Conservation (phyloP, 2,329 filamentous ascomycete species). For the Alternaria panax region DNA sequence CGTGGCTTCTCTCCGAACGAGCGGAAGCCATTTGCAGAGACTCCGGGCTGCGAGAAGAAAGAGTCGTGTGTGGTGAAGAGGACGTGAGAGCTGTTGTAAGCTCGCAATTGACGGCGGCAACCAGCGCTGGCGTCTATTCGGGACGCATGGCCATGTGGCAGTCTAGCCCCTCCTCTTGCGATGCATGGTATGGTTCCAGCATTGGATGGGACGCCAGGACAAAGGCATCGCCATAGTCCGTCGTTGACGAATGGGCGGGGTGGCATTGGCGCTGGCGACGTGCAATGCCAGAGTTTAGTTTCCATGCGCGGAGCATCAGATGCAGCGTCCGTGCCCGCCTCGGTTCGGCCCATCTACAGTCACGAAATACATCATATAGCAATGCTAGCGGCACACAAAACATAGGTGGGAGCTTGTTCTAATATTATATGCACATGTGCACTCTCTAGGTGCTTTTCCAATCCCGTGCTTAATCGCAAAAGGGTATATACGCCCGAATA, state of each 20-base stretch:
- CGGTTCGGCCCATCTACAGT: background rate
- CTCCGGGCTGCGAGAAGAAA: conserved; percentile 8
- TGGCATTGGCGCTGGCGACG: conserved; percentile 33
- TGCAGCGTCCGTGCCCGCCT: conserved; percentile 4
- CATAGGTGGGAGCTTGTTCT: background rate
- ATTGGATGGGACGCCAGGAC: conserved; percentile 34
- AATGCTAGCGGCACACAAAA: background rate
- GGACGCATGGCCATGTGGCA: conserved; percentile 1
- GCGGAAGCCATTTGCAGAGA: conserved; percentile 6
- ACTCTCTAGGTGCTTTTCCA: conserved; percentile 1
- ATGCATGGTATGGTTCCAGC: background rate
- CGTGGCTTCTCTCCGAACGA: conserved; percentile 10
- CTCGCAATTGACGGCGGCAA: conserved; percentile 17
- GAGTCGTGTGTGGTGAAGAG: conserved; percentile 9
- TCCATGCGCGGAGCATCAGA: conserved; percentile 5
- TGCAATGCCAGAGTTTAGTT: conserved; percentile 11
- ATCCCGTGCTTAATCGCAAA: conserved; percentile 1
- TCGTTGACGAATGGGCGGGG: conserved; percentile 44
- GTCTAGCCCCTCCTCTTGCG: conserved; percentile 1
- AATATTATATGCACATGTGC: conserved; percentile 5
- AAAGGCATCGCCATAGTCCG: conserved; percentile 47
- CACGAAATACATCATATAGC: background rate
- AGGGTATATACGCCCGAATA: conserved; percentile 21
- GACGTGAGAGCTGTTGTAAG: conserved; percentile 19
- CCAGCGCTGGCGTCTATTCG: background rate